Conservation (phyloP, 148 eudicot species). For the Salicornia ramosissima region DNA sequence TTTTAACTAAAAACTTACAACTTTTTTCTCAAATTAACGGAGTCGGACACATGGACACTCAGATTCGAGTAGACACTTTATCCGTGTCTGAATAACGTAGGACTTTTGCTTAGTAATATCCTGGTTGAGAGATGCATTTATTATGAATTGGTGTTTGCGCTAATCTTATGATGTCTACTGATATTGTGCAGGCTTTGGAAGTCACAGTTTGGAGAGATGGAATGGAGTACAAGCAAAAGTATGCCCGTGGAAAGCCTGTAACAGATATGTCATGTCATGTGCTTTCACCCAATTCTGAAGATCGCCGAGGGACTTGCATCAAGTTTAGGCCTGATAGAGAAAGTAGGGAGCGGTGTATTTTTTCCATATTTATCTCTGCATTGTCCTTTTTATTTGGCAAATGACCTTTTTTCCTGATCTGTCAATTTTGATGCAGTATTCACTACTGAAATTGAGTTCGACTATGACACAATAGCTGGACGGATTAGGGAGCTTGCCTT, state of each 20-base stretch:
- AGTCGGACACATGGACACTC: too few relatives aligned
- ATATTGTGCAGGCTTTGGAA: slow-evolving; percentile 56
- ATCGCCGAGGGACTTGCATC: slow-evolving; percentile 65
- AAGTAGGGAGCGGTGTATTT: slow-evolving; percentile 18
- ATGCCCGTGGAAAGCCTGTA: slow-evolving; percentile 87
- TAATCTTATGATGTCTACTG: neutral
- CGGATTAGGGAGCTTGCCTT: slow-evolving; percentile 97
- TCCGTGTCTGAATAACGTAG: too few relatives aligned
- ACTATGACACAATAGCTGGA: slow-evolving; percentile 79
- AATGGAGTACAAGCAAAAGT: slow-evolving; percentile 69
- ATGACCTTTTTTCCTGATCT: neutral
- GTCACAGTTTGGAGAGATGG: slow-evolving; percentile 91
- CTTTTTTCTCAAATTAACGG: too few relatives aligned
- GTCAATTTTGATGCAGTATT: slow-evolving; percentile 55
- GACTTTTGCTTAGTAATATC: neutral
- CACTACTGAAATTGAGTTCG: slow-evolving; percentile 76
- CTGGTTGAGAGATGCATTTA: slow-evolving; percentile 8
- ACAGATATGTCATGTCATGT: slow-evolving; percentile 50
- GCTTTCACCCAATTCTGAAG: slow-evolving; percentile 44
- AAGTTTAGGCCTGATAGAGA: slow-evolving; percentile 92
- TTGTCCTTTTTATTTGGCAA: slow-evolving; percentile 10
- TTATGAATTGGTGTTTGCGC: neutral
- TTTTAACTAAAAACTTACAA: too few relatives aligned
- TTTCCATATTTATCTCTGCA: slow-evolving; percentile 3
- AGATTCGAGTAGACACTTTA: too few relatives aligned